A percentile compares a stretch with the other conserved stretches of the same genome.
These are phyloP conservation scores for Penicillium capsulatum DNA, from an alignment of 2,329 filamentous ascomycete species.

Conservation along the genomic window DNA sequence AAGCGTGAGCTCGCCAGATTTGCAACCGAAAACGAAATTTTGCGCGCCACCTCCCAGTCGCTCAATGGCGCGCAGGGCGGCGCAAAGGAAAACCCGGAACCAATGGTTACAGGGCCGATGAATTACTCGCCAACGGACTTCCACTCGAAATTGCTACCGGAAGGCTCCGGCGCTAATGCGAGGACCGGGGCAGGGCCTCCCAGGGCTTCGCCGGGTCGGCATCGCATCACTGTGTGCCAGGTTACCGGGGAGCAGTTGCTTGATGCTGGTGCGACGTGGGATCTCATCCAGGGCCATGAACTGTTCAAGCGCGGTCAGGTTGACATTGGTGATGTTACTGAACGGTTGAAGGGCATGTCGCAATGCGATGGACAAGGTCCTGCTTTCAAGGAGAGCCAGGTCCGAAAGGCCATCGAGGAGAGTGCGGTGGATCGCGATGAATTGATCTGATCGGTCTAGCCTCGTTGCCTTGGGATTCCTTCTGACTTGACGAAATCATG, in stretches of 20 bases:
- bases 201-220: slow-evolving; percentile 40
- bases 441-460: slow-evolving; percentile 51
- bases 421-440: slow-evolving; percentile 78
- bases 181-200: slow-evolving; percentile 2
- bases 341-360: slow-evolving; percentile 68
- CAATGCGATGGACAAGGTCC: slow-evolving; percentile 84
- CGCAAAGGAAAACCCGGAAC: slow-evolving; percentile 31
- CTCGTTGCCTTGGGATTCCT: neutral
- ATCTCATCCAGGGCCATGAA: slow-evolving; percentile 77
- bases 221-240: slow-evolving; percentile 65
- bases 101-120: slow-evolving; percentile 62
- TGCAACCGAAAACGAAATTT: slow-evolving; percentile 86
- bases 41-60: slow-evolving; percentile 67
- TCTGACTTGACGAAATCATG: slow-evolving; percentile 6
- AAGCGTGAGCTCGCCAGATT: slow-evolving; percentile 79
- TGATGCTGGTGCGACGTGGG: slow-evolving; percentile 78
- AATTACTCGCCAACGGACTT: slow-evolving; percentile 69
- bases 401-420: slow-evolving; percentile 70
- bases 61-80: slow-evolving; percentile 41
- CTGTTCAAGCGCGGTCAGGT: slow-evolving; percentile 72
- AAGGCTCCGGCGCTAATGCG: no score
- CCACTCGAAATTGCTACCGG: slow-evolving; percentile 59
- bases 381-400: slow-evolving; percentile 74
- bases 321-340: slow-evolving; percentile 76
- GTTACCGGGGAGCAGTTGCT: slow-evolving; percentile 64